phyloP scores from a whole-genome alignment of 805 yeast genomes.

The Kluyveromyces dobzhanskii region DNA sequence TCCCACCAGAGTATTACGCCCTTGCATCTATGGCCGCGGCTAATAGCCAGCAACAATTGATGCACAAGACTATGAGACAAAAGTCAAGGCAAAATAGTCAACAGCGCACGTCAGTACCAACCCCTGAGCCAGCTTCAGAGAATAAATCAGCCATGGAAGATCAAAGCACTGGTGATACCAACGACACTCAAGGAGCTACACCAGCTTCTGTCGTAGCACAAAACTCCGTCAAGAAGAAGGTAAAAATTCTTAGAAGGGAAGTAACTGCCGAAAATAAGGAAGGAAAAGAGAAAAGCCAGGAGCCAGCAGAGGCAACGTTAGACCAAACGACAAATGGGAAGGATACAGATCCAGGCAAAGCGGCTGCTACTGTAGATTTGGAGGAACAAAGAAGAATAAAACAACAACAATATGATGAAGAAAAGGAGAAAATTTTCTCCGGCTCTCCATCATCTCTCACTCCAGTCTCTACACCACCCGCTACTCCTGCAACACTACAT shows the following conservation, averaged over 20 bases:
- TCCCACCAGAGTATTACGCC: conserved; percentile 3
- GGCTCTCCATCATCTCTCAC: conserved; percentile 7
- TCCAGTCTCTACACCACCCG: conserved; percentile 7
- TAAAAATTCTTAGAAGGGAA: conserved; percentile 8
- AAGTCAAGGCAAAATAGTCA: background rate
- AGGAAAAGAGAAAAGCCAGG: background rate
- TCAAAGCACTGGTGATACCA: no score
- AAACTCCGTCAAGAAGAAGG: conserved; percentile 2
- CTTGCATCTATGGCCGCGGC: conserved; percentile 5
- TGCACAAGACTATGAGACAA: conserved; percentile 1
- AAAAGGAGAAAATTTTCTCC: conserved; percentile 33
- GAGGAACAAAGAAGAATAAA: conserved; percentile 33
- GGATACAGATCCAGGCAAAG: background rate
- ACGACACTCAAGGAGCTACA: no score
- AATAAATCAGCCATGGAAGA: background rate
- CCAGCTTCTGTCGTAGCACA: conserved; percentile 1
- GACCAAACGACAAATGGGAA: background rate
- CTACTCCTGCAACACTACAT: conserved; percentile 8
- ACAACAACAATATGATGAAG: conserved; percentile 36
- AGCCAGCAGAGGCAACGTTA: background rate
- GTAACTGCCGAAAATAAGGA: background rate
- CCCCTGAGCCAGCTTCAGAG: background rate
- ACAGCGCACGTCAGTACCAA: background rate
- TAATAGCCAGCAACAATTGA: conserved; percentile 3
- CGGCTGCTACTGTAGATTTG: conserved; percentile 8